Evolutionary conservation across 2,329 filamentous ascomycete genomes (phyloP).

Genomic region (Colletotrichum melonis): DNA sequence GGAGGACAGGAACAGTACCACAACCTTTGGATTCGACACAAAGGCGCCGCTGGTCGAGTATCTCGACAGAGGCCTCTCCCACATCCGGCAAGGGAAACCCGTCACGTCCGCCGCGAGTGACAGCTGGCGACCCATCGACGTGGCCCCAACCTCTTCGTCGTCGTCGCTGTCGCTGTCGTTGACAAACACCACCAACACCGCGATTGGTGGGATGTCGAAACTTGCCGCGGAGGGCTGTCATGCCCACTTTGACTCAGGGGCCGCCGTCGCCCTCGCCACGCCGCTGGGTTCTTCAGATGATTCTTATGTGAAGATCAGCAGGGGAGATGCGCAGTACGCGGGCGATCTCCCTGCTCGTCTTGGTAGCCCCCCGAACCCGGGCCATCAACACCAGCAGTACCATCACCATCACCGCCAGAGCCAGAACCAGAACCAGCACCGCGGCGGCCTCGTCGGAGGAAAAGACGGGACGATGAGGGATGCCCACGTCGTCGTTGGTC

Average conservation of each 20-base stretch:
- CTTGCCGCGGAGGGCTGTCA: conserved; percentile 40
- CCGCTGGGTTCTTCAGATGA: conserved; percentile 24
- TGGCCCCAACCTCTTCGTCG: neutral
- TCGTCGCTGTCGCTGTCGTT: neutral
- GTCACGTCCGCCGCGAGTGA: neutral
- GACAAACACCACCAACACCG: conserved; percentile 34
- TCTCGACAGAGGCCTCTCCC: conserved; percentile 58
- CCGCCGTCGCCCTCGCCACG: neutral
- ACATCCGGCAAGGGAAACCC: conserved; percentile 49
- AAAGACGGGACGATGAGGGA: conserved; percentile 30
- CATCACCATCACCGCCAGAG: neutral
- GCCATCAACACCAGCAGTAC: neutral
- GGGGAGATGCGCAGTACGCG: conserved; percentile 38
- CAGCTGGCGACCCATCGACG: neutral
- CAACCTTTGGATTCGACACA: conserved; percentile 46
- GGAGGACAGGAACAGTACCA: neutral
- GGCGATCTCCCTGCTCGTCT: conserved; percentile 10
- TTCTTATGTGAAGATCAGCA: conserved; percentile 35
- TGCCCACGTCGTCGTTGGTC: conserved; percentile 1
- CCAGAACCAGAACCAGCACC: neutral
- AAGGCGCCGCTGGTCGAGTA: conserved; percentile 61
- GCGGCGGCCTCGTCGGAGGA: conserved; percentile 2
- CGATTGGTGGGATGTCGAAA: conserved; percentile 44
- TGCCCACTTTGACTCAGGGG: conserved; percentile 40
- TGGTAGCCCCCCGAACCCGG: neutral